Evolutionary conservation across 2,329 filamentous ascomycete genomes (phyloP), one percentile per base, ranked within the genome.

Genomic region (Fusarium sororula): DNA sequence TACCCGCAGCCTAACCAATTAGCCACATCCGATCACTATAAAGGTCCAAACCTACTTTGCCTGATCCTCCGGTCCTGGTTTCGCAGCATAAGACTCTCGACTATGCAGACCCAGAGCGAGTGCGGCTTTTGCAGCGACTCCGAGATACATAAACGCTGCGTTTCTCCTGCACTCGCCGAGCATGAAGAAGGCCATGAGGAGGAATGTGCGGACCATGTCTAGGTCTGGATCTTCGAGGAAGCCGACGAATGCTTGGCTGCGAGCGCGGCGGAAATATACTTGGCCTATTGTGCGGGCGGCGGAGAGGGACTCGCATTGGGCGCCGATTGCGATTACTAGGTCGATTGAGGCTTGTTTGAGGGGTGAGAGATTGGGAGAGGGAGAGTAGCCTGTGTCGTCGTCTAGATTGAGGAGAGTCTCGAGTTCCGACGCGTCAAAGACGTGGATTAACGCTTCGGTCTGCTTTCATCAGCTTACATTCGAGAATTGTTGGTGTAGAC

Each of bases 111-210:
- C 90, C 1, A 91, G 75, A 0, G 88, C 87, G 7, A 87, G 86
- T 1, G 90, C 89, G 2, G 89, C 87, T 60, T 88, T 86, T 0
- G 87, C 84, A 4, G 90, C 89, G 14, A 91, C 86, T 0, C 89
- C 89, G 6, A 91, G 78, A 63, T 91, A 91, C 87, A 91, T 90
- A 60, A 90, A 91, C 0, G 89, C 89, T 1, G 89, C 85, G 83
- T 94, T 91, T 72, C 90, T 91, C 71, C 88, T 83, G 69, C 89
- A 85, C 45, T 82, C 77, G 39, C 89, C 89, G 39, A 93, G 88
- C 83, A 94, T 91, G 86, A 92, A 94, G 22, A 92, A 92, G 13
- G 90, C 93, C 83, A 94, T 93, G 81, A 94, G 73, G 7, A 79
- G 58, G 32, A 79, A 79, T 0, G 70, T 66, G 12, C 76, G 65